Base-by-base conservation (phyloP, 225 moss, liverwort and hornwort genomes). In the Rhytidiadelphus loreus region DNA sequence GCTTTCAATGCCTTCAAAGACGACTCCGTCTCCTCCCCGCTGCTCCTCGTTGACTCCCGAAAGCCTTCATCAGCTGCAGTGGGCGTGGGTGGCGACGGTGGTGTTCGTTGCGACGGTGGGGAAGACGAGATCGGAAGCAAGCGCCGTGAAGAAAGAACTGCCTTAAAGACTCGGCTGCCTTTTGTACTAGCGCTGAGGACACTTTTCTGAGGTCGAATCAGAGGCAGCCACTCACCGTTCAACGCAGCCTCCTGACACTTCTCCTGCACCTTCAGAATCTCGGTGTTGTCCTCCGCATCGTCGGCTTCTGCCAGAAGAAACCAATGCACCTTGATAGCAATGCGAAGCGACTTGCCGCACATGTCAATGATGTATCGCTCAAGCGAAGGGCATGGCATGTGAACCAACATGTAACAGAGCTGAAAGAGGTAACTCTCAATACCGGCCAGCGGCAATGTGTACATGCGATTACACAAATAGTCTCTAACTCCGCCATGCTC, bases 241-340 rank as follows among this genome's bases (percentile, higher is more conserved):
- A 99, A 87, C 43, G 97, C 99, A 52, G 97, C 95, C 87, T 90
- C 94, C 89, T 99, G 99, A 80, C 99, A 99, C 73, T 92, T 92
- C 86, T 99, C 97, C 91, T 97, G 97, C 88, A 99, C 91, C 89
- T 91, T 93, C 33, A 90, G 80, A 88, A 99, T 95, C 65, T 95
- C 93, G 43, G 91, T 87, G 81, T 88, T 95, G 82, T 99, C 99
- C 71, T 93, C 92, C 64, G 94, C 95, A 90, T 97, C 97, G 85
- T 99, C 99, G 79, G 95, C 95, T 90, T 99, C 99, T 15, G 99
- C 99, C 86, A 96, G 77, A 75, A 99, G 96, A 92, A 97, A 99
- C 99, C 99, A 99, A 65, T 99, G 96, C 86, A 97, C 96, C 86
- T 99, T 99, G 86, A 96, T 99, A 66, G 99, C 97, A 92, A 99